Evolutionary conservation across 2,329 filamentous ascomycete genomes (phyloP).

Genomic region (Cladobotryum protrusum): DNA sequence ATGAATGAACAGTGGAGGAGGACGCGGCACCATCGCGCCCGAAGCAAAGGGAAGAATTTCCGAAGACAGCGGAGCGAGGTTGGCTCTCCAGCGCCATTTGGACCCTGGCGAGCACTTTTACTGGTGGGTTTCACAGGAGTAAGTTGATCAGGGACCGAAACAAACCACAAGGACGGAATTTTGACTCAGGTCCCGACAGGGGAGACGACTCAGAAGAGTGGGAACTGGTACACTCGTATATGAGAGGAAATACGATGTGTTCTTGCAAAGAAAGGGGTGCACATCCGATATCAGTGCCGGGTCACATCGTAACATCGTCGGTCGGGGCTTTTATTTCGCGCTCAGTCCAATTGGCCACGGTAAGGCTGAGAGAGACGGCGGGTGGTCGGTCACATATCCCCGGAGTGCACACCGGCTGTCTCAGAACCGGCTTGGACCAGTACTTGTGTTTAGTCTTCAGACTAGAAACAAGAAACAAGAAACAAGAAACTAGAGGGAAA

Average conservation of each 20-base stretch:
- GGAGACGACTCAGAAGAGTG: background rate
- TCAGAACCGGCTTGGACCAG: no score
- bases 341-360: background rate
- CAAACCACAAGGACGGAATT: background rate
- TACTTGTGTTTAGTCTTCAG: no score
- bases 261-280: background rate
- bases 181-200: background rate
- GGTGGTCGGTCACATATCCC: conserved; percentile 6
- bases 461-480: no score
- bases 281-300: background rate
- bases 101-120: background rate
- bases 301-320: background rate
- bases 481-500: no score
- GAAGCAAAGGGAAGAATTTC: background rate
- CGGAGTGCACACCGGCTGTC: background rate
- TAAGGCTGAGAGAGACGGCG: conserved; percentile 10
- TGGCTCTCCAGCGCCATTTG: background rate
- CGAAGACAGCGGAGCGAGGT: background rate
- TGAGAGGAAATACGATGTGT: no score
- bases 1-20: background rate
- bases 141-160: background rate
- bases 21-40: no score
- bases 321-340: background rate
- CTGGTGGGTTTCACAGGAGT: background rate
- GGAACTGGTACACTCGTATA: background rate